Percentiles rank a stretch among this genome's conserved stretches.
These are phyloP conservation scores for Acacia melanoxylon DNA, from an alignment of 306 rosid species.

Conservation along the genomic window DNA sequence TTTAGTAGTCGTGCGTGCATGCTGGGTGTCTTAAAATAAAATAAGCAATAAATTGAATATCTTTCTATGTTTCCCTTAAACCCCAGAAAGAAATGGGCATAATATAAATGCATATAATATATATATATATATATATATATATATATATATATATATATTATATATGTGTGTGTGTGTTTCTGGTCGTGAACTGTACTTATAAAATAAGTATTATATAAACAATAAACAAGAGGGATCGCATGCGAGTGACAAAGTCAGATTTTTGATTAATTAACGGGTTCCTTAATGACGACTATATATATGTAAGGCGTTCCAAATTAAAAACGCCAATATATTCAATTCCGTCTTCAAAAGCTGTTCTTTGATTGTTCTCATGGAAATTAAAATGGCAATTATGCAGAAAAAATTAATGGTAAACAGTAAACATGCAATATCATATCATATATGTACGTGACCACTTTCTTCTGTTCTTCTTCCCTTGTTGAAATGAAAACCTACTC, in stretches of 20 bases:
- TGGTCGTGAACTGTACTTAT: neutral
- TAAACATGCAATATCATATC: neutral
- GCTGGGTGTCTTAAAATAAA: neutral
- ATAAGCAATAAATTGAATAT: neutral
- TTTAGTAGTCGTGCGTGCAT: neutral
- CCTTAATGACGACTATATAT: neutral
- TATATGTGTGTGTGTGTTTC: neutral
- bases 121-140: neutral
- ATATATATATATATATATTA: neutral
- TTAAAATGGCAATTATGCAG: neutral
- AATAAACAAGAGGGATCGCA: neutral
- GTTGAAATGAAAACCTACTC: neutral
- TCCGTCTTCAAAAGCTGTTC: neutral
- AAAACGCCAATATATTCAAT: neutral
- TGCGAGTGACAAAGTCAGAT: constrained; percentile 1
- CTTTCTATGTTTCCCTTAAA: neutral
- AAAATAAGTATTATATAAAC: neutral
- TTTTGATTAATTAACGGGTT: neutral
- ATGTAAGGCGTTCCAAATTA: neutral
- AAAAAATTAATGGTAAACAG: neutral
- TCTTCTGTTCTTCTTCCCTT: neutral
- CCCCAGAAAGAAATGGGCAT: neutral
- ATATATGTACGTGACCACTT: neutral
- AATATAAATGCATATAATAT: too few relatives aligned
- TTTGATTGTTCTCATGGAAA: neutral